Evolutionary conservation across 129 eudicot genomes (phyloP), one percentile per base, ranked within the genome.

Genomic region (Flaveria linearis): DNA sequence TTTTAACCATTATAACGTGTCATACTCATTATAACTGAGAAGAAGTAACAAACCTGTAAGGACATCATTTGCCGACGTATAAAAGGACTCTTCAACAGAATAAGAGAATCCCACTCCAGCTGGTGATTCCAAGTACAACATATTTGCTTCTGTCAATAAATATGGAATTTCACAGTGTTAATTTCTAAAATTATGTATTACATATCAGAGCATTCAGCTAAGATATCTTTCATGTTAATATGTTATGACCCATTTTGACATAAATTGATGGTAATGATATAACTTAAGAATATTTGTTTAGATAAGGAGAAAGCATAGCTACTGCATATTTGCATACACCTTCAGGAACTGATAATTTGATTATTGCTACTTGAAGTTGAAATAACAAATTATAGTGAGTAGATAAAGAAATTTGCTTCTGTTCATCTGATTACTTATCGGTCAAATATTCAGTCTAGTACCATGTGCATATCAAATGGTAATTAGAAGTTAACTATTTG

Each of bases 21-120:
- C n/a, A 56, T 22, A 25, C 4, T 51, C 47, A 50, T 64, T 11
- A 50, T 71, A 72, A 62, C 50, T 64, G 16, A 50, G 62, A 72
- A 62, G 68, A 79, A 52, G 75, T 55, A 80, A 52, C 30, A 15
- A 79, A 88, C 97, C 97, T 85, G 95, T 91, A 9, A 88, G 68
- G 49, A 81, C 87, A 79, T 88, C 97, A 61, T 83, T 74, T 20
- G 76, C 87, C 0, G 80, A 57, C 20, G 71, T 30, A 77, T 92
- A 92, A 73, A 86, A 89, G 42, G 98, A 90, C 57, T 67, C 75
- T 10, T 88, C 78, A 7, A 80, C 73, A 20, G 94, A 82, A 71
- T 79, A 90, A 7, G 98, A 92, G 83, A 90, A 92, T 16, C 98
- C 98, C 77, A 92, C 98, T 81, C 98, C 98, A 64, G 91, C 96